phyloP scores from a whole-genome alignment of 805 yeast genomes.

The Yarrowia porcina region DNA sequence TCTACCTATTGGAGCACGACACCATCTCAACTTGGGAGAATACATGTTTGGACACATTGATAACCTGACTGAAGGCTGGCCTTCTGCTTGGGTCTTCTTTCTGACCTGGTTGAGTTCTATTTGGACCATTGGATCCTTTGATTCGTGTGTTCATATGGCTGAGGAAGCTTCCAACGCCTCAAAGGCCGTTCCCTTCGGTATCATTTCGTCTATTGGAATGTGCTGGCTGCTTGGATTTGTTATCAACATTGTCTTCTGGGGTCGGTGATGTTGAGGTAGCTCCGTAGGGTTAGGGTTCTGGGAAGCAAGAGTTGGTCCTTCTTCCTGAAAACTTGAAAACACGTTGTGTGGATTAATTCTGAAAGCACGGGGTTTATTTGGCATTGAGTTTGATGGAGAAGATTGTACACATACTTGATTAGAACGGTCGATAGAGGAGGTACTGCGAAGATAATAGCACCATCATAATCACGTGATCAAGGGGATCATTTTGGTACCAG shows the following conservation, averaged over 20 bases:
- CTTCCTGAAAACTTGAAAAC: too few relatives aligned
- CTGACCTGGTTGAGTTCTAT: constrained; percentile 61
- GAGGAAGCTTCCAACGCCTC: constrained; percentile 55
- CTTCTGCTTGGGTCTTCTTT: constrained; percentile 55
- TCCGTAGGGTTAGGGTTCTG: too few relatives aligned
- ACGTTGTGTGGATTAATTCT: too few relatives aligned
- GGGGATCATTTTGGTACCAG: too few relatives aligned
- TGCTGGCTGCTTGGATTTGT: constrained; percentile 60
- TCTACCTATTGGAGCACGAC: constrained; percentile 30
- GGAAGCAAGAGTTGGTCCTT: too few relatives aligned
- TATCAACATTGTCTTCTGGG: constrained; percentile 50
- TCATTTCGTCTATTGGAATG: constrained; percentile 52
- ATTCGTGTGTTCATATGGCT: constrained; percentile 64
- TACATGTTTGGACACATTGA: constrained; percentile 55
- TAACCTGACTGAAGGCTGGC: constrained; percentile 51
- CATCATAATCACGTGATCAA: too few relatives aligned
- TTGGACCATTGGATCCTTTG: constrained; percentile 75
- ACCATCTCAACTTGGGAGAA: constrained; percentile 47
- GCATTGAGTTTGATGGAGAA: too few relatives aligned
- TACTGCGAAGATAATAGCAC: too few relatives aligned
- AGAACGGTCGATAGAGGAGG: too few relatives aligned
- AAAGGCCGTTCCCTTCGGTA: constrained; percentile 62
- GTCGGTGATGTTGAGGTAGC: too few relatives aligned
- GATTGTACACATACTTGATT: too few relatives aligned
- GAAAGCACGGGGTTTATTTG: too few relatives aligned